A percentile compares a stretch with the other conserved stretches of the same genome.
Evolutionary conservation across 352 stramenopile species (phyloP).

Genomic region (Globisporangium heterothallicum): DNA sequence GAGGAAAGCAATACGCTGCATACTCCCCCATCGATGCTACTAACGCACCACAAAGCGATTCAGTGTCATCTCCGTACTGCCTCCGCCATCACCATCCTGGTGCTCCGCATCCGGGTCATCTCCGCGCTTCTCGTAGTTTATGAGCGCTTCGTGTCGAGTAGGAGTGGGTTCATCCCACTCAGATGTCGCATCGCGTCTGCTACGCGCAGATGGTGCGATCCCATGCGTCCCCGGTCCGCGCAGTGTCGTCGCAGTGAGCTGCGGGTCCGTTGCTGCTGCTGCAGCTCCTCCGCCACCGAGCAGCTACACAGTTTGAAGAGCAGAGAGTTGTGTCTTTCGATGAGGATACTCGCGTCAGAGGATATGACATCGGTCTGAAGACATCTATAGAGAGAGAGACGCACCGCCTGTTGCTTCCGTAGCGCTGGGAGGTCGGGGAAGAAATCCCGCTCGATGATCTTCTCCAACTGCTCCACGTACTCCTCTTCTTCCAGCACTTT

Average conservation of each 20-base stretch:
- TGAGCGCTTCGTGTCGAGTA: slow-evolving; percentile 1
- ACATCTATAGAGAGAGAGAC: no score
- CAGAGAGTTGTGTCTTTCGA: not conserved
- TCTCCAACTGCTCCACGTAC: slow-evolving; percentile 66
- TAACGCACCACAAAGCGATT: slow-evolving; percentile 63
- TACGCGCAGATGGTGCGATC: slow-evolving; percentile 16
- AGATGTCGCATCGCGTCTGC: slow-evolving; percentile 12
- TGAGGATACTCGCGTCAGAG: no score
- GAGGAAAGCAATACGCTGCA: not conserved
- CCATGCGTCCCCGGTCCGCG: slow-evolving; percentile 9
- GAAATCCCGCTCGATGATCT: slow-evolving; percentile 86
- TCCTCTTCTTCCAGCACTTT: slow-evolving; percentile 72
- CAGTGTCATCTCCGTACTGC: slow-evolving; percentile 36
- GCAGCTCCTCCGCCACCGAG: slow-evolving; percentile 11
- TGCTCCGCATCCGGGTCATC: slow-evolving; percentile 1
- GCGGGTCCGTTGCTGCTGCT: slow-evolving; percentile 8
- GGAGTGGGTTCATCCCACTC: slow-evolving; percentile 67
- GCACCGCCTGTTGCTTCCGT: slow-evolving; percentile 47
- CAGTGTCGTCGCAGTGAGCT: slow-evolving; percentile 20
- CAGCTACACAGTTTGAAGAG: slow-evolving; percentile 24
- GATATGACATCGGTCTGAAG: not conserved
- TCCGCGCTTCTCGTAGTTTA: not conserved
- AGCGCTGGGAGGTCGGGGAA: slow-evolving; percentile 70
- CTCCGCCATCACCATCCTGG: not conserved
- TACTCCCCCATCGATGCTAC: not conserved